Base-by-base conservation (phyloP, 2,329 filamentous ascomycete species). In the Diplodia mutila region DNA sequence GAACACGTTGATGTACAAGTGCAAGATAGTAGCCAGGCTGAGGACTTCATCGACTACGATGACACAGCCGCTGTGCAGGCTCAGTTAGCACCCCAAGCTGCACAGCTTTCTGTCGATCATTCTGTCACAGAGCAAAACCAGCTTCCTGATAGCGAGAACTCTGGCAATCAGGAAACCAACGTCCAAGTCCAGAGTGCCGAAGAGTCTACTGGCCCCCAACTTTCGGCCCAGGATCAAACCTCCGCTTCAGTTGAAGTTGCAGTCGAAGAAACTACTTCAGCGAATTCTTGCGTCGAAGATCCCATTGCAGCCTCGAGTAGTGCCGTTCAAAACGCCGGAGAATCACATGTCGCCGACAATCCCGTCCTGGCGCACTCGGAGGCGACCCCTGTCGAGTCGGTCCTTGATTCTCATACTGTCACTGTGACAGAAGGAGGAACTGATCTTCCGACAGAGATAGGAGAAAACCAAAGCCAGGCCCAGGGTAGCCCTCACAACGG, bases 21-120 rank as follows among this genome's bases (percentile, higher is more conserved):
- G 59, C 68, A 66, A 18, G 66, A 71, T 23, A 67, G 68, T 57
- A 68, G 69, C 42, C 70, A 72, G 61, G 54, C 59, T 21, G 61
- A 68, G 34, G 67, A 73, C 54, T 61, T 61, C 61, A 65, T 59
- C 65, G 34, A 57, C 63, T 57, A 53, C 46, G 55, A 42, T 52
- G 66, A 70, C 18, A 66, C 70, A 5, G 61, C 69, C 42, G 52
- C 27, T 11, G 32, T 18, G 21, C 48, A 67, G 16, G 25, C 23
- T 21, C 32, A 67, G 39, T 34, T 25, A 48, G 25, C 23, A 25
- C 29, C 29, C 16, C 21, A 67, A n/a, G 5, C 37, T 14, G 21
- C 12, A 37, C 55, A 61, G n/a, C 21, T 34, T 7, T 8, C 57
- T 9, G 48, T 32, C 32, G 16, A 12, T n/a, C 25, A 16, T 7